Evolutionary conservation across 768 basidiomycete species (phyloP), one percentile per base, ranked within the genome.

Genomic region (Suillus weaverae): DNA sequence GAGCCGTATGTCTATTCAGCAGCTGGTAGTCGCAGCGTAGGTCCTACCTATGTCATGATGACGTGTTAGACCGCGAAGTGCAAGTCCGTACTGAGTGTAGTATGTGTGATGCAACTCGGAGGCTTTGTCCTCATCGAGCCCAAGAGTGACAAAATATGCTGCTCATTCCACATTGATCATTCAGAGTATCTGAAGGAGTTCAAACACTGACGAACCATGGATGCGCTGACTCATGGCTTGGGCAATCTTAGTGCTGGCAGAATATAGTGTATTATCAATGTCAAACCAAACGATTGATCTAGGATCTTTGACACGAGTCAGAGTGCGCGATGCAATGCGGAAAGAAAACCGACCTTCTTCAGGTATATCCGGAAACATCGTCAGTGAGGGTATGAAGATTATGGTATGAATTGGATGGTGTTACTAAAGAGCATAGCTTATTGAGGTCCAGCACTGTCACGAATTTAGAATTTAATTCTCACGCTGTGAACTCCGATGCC

Each of bases 231-330:
- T 88, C 94, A 95, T 94, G 20, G 85, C 88, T 66, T 90, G 85
- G 5, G 89, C 87, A 61, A 95, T 91, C 74, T 83, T 86, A 22
- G 87, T 81, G 69, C 84, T 88, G 0, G 90, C 86, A 9, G 92
- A 91, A 74, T 95, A 95, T 18, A 95, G 82, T 3, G 92, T 94
- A 70, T 95, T 94, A 76, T 95, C 94, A 64, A 95, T 92, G 72
- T 94, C 93, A 66, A 95, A 86, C 85, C 88, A 94, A 60, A 92
- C 81, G 57, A 93, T 77, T 66, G 76, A 76, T 16, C 87, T 85
- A 44, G 85, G 81, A 80, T 91, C 90, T 74, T 66, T 64, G 43
- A 32, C 13, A 14, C 16, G 38, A 6, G 4, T 33, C 43, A 70
- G 51, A 68, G 66, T 63, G 57, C 26, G 22, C 3, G 18, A 39